Conservation (phyloP, 2,329 filamentous ascomycete species). For the Monilinia vaccinii-corymbosi region DNA sequence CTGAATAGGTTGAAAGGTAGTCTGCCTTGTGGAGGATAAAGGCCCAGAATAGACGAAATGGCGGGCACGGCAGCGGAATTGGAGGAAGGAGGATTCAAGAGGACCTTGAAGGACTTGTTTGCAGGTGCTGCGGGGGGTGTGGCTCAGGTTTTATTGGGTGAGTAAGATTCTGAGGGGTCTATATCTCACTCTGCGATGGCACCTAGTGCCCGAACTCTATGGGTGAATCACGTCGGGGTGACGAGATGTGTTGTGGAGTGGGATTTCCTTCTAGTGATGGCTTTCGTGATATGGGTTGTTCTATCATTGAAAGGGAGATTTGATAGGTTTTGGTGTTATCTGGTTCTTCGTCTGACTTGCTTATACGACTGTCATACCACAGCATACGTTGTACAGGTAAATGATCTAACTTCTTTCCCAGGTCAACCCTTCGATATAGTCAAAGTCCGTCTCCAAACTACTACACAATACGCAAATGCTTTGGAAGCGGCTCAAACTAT, state of each 20-base stretch:
- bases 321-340: background rate
- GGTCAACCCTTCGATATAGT: conserved; percentile 80
- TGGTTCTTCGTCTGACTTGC: background rate
- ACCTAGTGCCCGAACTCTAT: no score
- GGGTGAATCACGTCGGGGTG: conserved; percentile 9
- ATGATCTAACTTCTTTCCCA: conserved; percentile 29
- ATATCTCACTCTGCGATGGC: no score
- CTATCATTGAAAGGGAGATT: background rate
- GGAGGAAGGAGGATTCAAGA: conserved; percentile 26
- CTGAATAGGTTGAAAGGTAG: background rate
- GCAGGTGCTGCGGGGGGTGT: conserved; percentile 85
- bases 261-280: background rate
- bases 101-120: conserved; percentile 68
- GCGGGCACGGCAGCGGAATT: conserved; percentile 26
- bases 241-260: background rate
- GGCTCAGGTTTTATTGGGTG: conserved; percentile 89
- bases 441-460: conserved; percentile 94
- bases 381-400: background rate
- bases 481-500: conserved; percentile 75
- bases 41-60: conserved; percentile 19
- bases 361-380: background rate
- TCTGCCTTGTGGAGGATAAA: background rate
- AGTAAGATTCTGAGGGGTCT: conserved; percentile 31
- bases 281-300: background rate
- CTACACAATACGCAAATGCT: conserved; percentile 69